phyloP scores from a whole-genome alignment of 495 filamentous ascomycete genomes.

The Annulohypoxylon moriforme region DNA sequence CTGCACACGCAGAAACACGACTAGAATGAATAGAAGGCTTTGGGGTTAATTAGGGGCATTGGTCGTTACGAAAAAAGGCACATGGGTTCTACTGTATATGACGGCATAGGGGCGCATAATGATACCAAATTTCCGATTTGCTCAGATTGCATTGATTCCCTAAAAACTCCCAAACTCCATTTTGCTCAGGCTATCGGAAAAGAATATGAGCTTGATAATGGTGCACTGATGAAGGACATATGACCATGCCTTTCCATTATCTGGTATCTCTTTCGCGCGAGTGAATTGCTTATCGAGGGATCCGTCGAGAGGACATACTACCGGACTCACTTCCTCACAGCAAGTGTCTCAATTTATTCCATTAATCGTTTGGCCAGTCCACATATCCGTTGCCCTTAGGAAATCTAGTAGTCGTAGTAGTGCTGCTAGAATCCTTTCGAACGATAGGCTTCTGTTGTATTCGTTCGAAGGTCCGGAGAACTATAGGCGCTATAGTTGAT shows the following conservation, averaged over 20 bases:
- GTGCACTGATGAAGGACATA: not conserved
- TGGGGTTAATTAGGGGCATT: not conserved
- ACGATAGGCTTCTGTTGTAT: not conserved
- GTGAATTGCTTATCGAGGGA: not conserved
- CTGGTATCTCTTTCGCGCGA: not conserved
- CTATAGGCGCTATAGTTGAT: not conserved
- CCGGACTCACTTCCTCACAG: not conserved
- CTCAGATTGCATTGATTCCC: constrained; percentile 9
- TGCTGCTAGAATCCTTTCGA: not conserved
- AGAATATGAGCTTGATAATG: not conserved
- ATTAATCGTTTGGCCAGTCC: not conserved
- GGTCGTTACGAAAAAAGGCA: constrained; percentile 4
- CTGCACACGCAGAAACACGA: constrained; percentile 53
- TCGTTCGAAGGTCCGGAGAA: not conserved
- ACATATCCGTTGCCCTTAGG: not conserved
- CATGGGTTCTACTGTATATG: constrained; percentile 10
- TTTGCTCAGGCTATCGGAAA: not conserved
- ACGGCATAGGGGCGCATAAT: constrained; percentile 28
- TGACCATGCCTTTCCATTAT: not conserved
- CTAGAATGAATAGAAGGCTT: not conserved
- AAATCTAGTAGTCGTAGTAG: not conserved
- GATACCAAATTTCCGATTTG: constrained; percentile 58
- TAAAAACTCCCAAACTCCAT: constrained; percentile 33
- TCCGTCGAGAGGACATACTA: not conserved
- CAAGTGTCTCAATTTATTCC: not conserved